Base-by-base conservation (phyloP, 352 stramenopile genomes). In the Blastocystis sp. region DNA sequence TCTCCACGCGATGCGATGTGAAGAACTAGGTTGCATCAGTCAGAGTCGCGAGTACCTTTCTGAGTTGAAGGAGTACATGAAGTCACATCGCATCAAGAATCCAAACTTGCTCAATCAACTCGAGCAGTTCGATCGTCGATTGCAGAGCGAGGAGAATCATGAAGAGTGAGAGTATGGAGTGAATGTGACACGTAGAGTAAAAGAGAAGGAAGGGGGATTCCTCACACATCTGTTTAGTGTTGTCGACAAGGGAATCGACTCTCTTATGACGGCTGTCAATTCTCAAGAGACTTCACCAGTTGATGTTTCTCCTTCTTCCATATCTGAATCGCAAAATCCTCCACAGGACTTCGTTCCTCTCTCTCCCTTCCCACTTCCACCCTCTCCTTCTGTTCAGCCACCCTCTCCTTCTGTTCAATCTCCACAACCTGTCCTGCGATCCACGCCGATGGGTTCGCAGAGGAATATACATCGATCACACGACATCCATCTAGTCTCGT, bases 181-280 rank as follows among this genome's bases (percentile, higher is more conserved):
- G 29, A 11, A 23, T 37, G n/a, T 73, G 29, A 73, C 20, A 37
- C 3, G 29, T 43, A 73, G 62, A 43, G 41, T 20, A 15, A 61
- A 66, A 53, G 47, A 9, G 34, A 45, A 64, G 62, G 9, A 39
- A 39, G 56, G 50, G n/a, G 53, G 45, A 3, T 54, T 84, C 26
- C 20, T 84, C 20, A 61, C 43, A 26, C 73, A 84, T 20, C 55
- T 84, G 45, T 84, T 84, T 11, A 53, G 43, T 15, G 73, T 37
- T 0, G 20, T 84, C 26, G 73, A 84, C 26, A 84, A 84, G 53
- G 73, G 73, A 63, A 84, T 84, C 41, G 68, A 84, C 53, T 54
- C 43, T 18, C 41, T 84, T 43, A 84, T 84, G 73, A 39, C 73
- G 0, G 39, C 73, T 4, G 73, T 84, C 13, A 55, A 84, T 29